phyloP scores from a whole-genome alignment of 805 yeast genomes.

The Cephaloascus fragrans region DNA sequence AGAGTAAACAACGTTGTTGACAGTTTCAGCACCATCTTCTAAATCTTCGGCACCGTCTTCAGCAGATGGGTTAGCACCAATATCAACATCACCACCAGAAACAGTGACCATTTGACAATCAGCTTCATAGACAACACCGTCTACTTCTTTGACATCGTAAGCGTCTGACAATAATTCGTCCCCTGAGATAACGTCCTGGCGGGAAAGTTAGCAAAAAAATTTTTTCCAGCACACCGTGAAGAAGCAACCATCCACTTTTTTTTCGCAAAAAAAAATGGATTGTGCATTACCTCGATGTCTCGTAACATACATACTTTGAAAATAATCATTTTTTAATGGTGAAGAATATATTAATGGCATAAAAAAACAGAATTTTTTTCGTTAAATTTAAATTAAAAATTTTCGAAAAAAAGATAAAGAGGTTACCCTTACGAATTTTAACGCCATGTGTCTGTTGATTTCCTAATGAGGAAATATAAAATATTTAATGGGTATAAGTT shows the following conservation, averaged over 20 bases:
- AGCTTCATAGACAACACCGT: slow-evolving; percentile 91
- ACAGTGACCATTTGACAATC: slow-evolving; percentile 90
- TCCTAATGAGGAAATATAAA: neutral
- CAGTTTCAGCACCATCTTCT: slow-evolving; percentile 82
- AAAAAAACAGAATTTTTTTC: slow-evolving; percentile 1
- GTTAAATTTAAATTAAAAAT: neutral
- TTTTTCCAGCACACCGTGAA: no score
- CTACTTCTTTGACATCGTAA: slow-evolving; percentile 81
- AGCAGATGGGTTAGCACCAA: slow-evolving; percentile 99
- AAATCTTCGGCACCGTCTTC: slow-evolving; percentile 82
- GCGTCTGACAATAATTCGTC: slow-evolving; percentile 98
- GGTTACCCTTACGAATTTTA: neutral
- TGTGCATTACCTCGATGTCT: neutral
- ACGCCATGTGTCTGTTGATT: no score
- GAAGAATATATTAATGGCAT: neutral
- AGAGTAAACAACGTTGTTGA: slow-evolving; percentile 97
- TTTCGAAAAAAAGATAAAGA: neutral
- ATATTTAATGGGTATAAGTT: no score
- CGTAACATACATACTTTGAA: slow-evolving; percentile 6
- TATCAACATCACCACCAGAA: slow-evolving; percentile 88
- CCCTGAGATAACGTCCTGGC: slow-evolving; percentile 77
- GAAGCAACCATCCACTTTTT: no score
- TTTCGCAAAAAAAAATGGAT: no score
- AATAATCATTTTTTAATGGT: slow-evolving; percentile 7
- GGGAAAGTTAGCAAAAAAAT: neutral